These are phyloP conservation scores for Infundibulicybe gibba DNA, from an alignment of 768 basidiomycete species.

Conservation along the genomic window DNA sequence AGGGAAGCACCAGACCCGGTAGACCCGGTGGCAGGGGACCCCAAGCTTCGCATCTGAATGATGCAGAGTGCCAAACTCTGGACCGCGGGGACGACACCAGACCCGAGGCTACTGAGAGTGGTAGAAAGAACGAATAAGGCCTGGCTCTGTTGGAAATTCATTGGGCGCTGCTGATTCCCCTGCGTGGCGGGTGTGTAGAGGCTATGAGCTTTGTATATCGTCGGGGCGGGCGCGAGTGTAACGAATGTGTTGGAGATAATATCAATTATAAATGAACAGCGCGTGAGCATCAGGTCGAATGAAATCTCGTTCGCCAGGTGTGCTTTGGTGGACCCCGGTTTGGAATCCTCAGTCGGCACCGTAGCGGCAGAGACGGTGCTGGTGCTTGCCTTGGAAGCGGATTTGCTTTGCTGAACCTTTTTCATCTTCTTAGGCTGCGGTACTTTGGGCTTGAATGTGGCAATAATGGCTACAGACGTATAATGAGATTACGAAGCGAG, in stretches of 20 bases:
- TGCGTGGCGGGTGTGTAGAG: conserved; percentile 5
- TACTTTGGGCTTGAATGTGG: conserved; percentile 54
- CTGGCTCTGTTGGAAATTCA: conserved; percentile 24
- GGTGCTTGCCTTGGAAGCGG: not conserved
- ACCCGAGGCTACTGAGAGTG: conserved; percentile 57
- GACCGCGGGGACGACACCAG: conserved; percentile 63
- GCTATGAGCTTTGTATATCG: conserved; percentile 21
- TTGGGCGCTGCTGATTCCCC: not conserved
- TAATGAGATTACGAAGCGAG: not conserved
- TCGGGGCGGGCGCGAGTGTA: conserved; percentile 45
- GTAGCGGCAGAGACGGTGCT: not conserved
- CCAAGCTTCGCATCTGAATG: conserved; percentile 37
- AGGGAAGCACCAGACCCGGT: conserved; percentile 12
- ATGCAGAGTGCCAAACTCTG: conserved; percentile 74
- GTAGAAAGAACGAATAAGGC: conserved; percentile 59
- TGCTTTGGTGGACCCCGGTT: conserved; percentile 44
- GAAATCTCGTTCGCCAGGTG: conserved; percentile 61
- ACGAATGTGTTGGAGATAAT: conserved; percentile 61
- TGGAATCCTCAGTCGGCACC: conserved; percentile 17
- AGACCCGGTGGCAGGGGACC: conserved; percentile 14
- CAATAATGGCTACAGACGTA: conserved; percentile 47
- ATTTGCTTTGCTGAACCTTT: conserved; percentile 9
- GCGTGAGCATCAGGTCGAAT: conserved; percentile 66
- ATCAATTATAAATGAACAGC: conserved; percentile 62
- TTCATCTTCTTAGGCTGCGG: conserved; percentile 10